Evolutionary conservation across 192 early-diverging fungal genomes (phyloP).

Genomic region (Backusella liffmaniae): DNA sequence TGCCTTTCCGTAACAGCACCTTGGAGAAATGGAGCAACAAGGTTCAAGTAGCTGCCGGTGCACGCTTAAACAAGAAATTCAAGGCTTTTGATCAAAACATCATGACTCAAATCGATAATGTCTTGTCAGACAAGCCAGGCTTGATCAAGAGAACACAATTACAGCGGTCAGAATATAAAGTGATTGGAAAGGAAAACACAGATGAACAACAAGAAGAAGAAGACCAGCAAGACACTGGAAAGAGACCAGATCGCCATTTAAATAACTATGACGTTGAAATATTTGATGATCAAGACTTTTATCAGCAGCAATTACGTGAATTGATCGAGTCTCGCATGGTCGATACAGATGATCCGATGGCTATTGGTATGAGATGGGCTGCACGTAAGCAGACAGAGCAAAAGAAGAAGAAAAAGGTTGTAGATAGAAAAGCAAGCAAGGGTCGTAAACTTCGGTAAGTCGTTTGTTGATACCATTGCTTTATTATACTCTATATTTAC

Average conservation of each 20-base stretch:
- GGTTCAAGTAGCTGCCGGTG: conserved; percentile 68
- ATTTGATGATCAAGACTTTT: conserved; percentile 97
- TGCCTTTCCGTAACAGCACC: conserved; percentile 78
- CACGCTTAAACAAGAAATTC: conserved; percentile 85
- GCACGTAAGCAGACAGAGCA: conserved; percentile 62
- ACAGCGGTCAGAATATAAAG: conserved; percentile 70
- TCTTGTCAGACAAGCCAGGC: conserved; percentile 70
- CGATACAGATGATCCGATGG: conserved; percentile 86
- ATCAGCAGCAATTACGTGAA: conserved; percentile 90
- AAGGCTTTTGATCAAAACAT: conserved; percentile 86
- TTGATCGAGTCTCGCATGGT: conserved; percentile 93
- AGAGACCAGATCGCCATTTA: conserved; percentile 56
- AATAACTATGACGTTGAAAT: conserved; percentile 81
- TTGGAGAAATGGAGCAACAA: conserved; percentile 96
- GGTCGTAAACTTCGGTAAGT: conserved; percentile 79
- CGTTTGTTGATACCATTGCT: not conserved
- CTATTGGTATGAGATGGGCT: conserved; percentile 80
- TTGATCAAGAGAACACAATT: conserved; percentile 87
- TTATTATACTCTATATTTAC: not conserved
- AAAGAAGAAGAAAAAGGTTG: conserved; percentile 70
- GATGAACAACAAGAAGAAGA: conserved; percentile 18
- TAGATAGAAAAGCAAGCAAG: conserved; percentile 91
- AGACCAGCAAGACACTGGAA: conserved; percentile 33
- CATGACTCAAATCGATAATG: conserved; percentile 30
- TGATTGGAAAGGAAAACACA: conserved; percentile 44